Base-by-base conservation (phyloP, 441 rosid species). In the Flueggea neowawraea region DNA sequence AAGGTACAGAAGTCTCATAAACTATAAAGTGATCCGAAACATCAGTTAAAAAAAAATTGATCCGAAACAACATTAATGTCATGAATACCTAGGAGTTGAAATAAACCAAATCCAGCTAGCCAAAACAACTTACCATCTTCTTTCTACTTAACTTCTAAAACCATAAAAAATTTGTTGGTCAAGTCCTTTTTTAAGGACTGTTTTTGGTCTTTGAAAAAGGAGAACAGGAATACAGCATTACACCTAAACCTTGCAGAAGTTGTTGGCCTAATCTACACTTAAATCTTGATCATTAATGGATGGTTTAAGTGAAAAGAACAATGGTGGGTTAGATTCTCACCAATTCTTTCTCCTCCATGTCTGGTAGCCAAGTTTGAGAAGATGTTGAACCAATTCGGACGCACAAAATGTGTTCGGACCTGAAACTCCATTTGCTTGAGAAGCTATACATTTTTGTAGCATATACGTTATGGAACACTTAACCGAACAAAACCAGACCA, bases 321-420 rank as follows among this genome's bases (percentile, higher is more conserved):
- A 13, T 16, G 62, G 13, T 31, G 52, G 47, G 7, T 16, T 36
- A 8, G 55, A 51, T 54, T 39, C 82, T 74, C 36, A 83, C 88
- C 89, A 61, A 84, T 73, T 47, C 55, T 62, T n/a, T 79, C 73
- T 33, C 86, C 71, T 33, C 73, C 45, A 45, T 84, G 89, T 64
- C 61, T 75, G 14, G 14, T 49, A 4, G 84, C 81, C 61, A 84
- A 48, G 60, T 75, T 69, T 4, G 70, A 71, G 78, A 84, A 84
- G 57, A 77, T 69, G 50, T 65, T 66, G 77, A 69, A 65, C 89
- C 89, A 84, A 68, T 81, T 72, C 49, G 86, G 86, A 55, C 89
- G 69, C 48, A 66, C 76, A 32, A 81, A 84, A 69, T 77, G 76
- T 3, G 89, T 84, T 22, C 44, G 69, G 8, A 68, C 77, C 88